phyloP scores from a whole-genome alignment of 768 basidiomycete species.

The Chalciporus sphaerocephalus region DNA sequence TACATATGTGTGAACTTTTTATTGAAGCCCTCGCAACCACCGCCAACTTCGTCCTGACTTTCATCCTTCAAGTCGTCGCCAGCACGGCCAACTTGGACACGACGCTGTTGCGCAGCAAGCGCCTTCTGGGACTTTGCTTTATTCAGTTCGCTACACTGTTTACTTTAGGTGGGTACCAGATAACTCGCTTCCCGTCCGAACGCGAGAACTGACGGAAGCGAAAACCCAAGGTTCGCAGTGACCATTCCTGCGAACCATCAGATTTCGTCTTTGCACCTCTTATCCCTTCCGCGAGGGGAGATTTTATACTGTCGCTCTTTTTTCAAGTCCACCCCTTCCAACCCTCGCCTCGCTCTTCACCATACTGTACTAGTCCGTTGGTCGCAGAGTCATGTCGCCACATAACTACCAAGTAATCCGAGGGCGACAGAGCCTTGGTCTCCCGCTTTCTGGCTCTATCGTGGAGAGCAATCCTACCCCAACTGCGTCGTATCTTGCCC shows the following conservation, averaged over 20 bases:
- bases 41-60: not conserved
- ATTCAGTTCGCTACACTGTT: not conserved
- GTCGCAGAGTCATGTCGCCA: constrained; percentile 15
- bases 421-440: constrained; percentile 8
- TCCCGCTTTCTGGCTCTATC: constrained; percentile 23
- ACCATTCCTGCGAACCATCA: not conserved
- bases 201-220: constrained; percentile 19
- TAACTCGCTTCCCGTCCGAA: not conserved
- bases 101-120: constrained; percentile 8
- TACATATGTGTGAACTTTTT: not conserved
- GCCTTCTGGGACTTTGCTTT: constrained; percentile 4
- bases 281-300: constrained; percentile 25
- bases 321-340: constrained; percentile 4
- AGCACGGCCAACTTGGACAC: constrained; percentile 2
- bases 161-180: constrained; percentile 10
- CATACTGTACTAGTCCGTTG: not conserved
- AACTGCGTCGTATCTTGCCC: constrained; percentile 21
- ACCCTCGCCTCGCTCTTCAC: constrained; percentile 1
- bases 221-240: constrained; percentile 13
- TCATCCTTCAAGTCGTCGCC: not conserved
- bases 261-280: not conserved
- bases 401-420: constrained; percentile 7
- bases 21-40: constrained; percentile 12
- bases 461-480: constrained; percentile 23
- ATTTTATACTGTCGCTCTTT: constrained; percentile 17